These are phyloP conservation scores for Malassezia slooffiae DNA, from an alignment of 1,284 basidiomycete genomes.

Conservation along the genomic window DNA sequence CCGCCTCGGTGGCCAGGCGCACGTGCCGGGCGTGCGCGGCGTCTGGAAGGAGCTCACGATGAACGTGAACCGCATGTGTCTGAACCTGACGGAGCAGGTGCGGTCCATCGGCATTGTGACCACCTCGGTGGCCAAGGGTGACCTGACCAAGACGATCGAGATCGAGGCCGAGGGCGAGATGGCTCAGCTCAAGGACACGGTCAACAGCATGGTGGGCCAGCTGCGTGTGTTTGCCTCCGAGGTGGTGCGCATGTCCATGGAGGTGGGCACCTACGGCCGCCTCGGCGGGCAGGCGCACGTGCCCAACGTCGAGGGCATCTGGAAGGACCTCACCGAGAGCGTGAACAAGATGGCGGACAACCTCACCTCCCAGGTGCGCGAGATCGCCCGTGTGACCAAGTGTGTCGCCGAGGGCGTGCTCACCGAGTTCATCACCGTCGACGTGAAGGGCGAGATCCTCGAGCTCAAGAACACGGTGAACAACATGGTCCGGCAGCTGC, in stretches of 20 bases:
- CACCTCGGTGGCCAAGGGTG: slow-evolving; percentile 65
- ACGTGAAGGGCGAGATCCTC: slow-evolving; percentile 92
- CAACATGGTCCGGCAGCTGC: slow-evolving; percentile 45
- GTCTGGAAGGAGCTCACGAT: slow-evolving; percentile 47
- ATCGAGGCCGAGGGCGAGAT: slow-evolving; percentile 81
- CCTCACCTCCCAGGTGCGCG: slow-evolving; percentile 39
- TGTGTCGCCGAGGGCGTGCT: slow-evolving; percentile 80
- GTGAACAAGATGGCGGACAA: slow-evolving; percentile 50
- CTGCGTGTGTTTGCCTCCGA: slow-evolving; percentile 71
- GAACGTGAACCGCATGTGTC: slow-evolving; percentile 84
- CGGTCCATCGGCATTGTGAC: slow-evolving; percentile 80
- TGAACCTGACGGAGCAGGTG: slow-evolving; percentile 84
- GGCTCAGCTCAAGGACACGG: slow-evolving; percentile 68
- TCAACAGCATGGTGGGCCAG: slow-evolving; percentile 82
- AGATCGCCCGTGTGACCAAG: slow-evolving; percentile 47
- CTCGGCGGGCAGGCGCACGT: slow-evolving; percentile 46
- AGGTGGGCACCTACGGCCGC: slow-evolving; percentile 45
- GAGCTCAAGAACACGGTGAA: slow-evolving; percentile 60
- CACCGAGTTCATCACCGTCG: slow-evolving; percentile 77
- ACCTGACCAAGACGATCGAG: slow-evolving; percentile 53
- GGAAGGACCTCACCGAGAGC: slow-evolving; percentile 49
- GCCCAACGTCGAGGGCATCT: slow-evolving; percentile 49
- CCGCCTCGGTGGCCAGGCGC: slow-evolving; percentile 45
- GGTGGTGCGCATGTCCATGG: slow-evolving; percentile 49
- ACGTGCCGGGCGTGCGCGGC: slow-evolving; percentile 45